These are phyloP conservation scores for Pseudonitzschia pungens DNA, from an alignment of 108 stramenopile genomes.

Conservation along the genomic window DNA sequence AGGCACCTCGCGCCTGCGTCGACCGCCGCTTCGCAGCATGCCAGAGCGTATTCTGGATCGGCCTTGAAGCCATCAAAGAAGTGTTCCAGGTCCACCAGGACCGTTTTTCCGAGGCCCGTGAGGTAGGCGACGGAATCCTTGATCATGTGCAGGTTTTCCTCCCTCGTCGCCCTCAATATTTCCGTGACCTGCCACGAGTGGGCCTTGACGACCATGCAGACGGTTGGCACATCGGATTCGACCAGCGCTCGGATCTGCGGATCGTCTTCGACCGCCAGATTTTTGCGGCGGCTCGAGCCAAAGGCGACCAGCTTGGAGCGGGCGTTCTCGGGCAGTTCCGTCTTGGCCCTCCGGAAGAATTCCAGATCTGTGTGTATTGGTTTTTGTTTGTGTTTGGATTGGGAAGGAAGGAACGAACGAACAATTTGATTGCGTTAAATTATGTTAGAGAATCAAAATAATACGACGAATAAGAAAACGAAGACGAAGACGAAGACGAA, in stretches of 20 bases:
- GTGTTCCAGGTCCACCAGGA: conserved; percentile 92
- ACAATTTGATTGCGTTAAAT: too few species aligned
- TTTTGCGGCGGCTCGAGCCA: conserved; percentile 86
- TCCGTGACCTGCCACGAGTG: conserved; percentile 92
- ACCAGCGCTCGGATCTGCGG: conserved; percentile 77
- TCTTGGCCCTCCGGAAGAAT: conserved; percentile 80
- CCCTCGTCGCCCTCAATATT: conserved; percentile 81
- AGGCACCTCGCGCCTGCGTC: conserved; percentile 83
- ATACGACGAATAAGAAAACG: too few species aligned
- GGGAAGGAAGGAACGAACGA: too few species aligned
- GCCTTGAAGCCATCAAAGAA: conserved; percentile 89
- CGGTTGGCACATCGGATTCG: conserved; percentile 70
- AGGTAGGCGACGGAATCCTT: conserved; percentile 81
- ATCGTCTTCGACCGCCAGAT: conserved; percentile 63
- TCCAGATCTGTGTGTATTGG: conserved; percentile 68
- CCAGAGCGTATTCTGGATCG: conserved; percentile 68
- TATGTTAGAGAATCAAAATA: too few species aligned
- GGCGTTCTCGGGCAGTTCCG: conserved; percentile 45
- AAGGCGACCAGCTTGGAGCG: conserved; percentile 85
- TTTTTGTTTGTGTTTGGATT: too few species aligned
- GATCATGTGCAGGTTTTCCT: conserved; percentile 92
- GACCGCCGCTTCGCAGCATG: conserved; percentile 78
- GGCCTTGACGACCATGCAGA: conserved; percentile 91
- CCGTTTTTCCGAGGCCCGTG: conserved; percentile 45
- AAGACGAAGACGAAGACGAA: too few species aligned